These are phyloP conservation scores for Talaromyces sp. DNA, from an alignment of 2,329 filamentous ascomycete genomes.

Conservation along the genomic window DNA sequence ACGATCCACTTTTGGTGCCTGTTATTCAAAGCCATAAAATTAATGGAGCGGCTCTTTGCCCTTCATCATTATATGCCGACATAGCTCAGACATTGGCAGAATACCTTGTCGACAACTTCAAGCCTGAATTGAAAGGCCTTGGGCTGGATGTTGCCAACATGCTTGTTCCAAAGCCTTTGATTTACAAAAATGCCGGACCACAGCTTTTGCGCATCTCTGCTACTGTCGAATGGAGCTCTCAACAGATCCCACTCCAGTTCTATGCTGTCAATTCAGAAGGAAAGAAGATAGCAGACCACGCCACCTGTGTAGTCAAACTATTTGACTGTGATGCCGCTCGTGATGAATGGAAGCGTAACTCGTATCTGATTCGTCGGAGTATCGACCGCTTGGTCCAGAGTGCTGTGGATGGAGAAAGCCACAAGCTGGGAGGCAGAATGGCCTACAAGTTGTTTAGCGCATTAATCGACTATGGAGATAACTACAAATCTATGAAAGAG, in stretches of 20 bases:
- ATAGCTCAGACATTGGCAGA: constrained; percentile 21
- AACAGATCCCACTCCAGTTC: constrained; percentile 26
- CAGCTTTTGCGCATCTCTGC: constrained; percentile 34
- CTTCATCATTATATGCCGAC: constrained; percentile 19
- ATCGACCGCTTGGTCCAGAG: constrained; percentile 17
- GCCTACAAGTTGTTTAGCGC: constrained; percentile 25
- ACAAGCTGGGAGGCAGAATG: constrained; percentile 15
- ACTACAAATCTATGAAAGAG: constrained; percentile 24
- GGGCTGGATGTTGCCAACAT: constrained; percentile 33
- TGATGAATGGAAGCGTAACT: constrained; percentile 32
- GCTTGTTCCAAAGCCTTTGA: constrained; percentile 50
- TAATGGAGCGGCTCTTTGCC: constrained; percentile 14
- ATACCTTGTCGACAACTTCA: constrained; percentile 25
- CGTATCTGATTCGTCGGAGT: constrained; percentile 18
- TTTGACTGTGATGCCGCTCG: constrained; percentile 34
- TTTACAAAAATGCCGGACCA: constrained; percentile 39
- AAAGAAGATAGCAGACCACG: constrained; percentile 21
- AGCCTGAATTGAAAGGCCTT: constrained; percentile 24
- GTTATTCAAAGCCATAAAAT: constrained; percentile 36
- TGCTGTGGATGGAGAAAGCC: constrained; percentile 10
- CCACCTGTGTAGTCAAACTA: constrained; percentile 15
- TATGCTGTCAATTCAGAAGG: constrained; percentile 35
- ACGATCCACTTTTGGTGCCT: constrained; percentile 28
- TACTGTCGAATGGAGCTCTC: constrained; percentile 31
- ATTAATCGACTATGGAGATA: constrained; percentile 22